Evolutionary conservation across 768 basidiomycete species (phyloP), one percentile per base, ranked within the genome.

Genomic region (Macrocybe gigantea): DNA sequence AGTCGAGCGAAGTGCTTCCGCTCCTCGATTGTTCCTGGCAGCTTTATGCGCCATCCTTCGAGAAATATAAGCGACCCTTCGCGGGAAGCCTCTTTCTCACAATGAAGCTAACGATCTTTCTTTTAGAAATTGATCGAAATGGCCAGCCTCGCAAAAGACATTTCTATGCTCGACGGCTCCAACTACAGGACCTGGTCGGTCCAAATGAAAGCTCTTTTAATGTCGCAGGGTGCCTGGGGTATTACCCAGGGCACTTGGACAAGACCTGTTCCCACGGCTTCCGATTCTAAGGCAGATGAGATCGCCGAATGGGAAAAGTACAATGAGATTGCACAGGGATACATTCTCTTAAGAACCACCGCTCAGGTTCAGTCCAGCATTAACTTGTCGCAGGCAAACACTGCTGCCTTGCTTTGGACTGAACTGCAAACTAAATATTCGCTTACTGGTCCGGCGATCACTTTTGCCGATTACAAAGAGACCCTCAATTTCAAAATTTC

Each of bases 281-380:
- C 36, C 4, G 4, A 13, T 13, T n/a, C 13, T 13, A 22, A 5
- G 47, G 14, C 22, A 72, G 67, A 56, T 41, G 5, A 12, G 5
- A 15, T 41, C 41, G 15, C 10, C 41, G 32, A 41, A 14, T 41
- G 41, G 41, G 9, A 41, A 15, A 5, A 5, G 1, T 6, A 13
- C 12, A 32, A 41, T 32, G 41, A 41, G n/a, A 41, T 29, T 3
- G n/a, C 41, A n/a, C 41, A 6, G 8, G 14, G 41, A 2, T 15
- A 41, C 4, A 11, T 41, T 12, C 22, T 12, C 1, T 10, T 41
- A 11, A n/a, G 12, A 13, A 7, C 7, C 13, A 41, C 41, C 2
- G 22, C 41, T 14, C 10, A 29, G 41, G 6, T 15, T 6, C 12
- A 41, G 11, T 12, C 10, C 11, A 15, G 22, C 12, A 41, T 41